Base-by-base conservation (phyloP, 2,329 filamentous ascomycete genomes). In the Neofusicoccum umdonicola region DNA sequence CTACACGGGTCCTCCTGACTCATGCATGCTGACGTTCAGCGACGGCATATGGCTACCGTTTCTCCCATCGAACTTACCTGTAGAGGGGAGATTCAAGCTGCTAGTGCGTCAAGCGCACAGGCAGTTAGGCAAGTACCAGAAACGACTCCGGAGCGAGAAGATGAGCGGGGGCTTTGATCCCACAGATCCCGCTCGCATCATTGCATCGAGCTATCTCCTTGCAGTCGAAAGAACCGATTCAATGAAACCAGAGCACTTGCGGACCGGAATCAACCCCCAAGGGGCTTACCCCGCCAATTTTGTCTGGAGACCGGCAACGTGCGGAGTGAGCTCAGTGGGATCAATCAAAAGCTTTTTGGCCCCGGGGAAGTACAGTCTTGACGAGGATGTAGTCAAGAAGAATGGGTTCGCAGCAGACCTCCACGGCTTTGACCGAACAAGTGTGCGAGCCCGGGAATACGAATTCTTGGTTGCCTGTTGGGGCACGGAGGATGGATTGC, bases 1-100 rank as follows among this genome's bases (percentile, higher is more conserved):
- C 45, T 73, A 73, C 60, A 70, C 72, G 2, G 71, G 72, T n/a
- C 71, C 74, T 1, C 72, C 79, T 0, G 77, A 82, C 37, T 78
- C 74, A 34, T 78, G 80, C 64, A 82, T 82, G 80, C 71, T 83
- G 3, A 77, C 79, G 5, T 83, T 83, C 70, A 76, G 73, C 68
- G 80, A 82, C 51, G 80, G 80, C 5, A 77, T 83, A 51, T 69
- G 78, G 0, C 74, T 83, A 66, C 80, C 80, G 0, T 81, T 79
- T 66, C 67, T 82, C 0, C 74, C 74, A 2, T 73, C 74, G 0
- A 45, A 66, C 3, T 69, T 82, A 0, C 69, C 73, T 0, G 65
- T 81, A 0, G 74, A 77, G 41, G 69, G 71, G 4, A 72, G 81
- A 0, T 75, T 83, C 65, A 71, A 67, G 35, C 68, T 82, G 0